These are phyloP conservation scores for Aureobasidium uvarum DNA, from an alignment of 2,329 filamentous ascomycete species.

Conservation along the genomic window DNA sequence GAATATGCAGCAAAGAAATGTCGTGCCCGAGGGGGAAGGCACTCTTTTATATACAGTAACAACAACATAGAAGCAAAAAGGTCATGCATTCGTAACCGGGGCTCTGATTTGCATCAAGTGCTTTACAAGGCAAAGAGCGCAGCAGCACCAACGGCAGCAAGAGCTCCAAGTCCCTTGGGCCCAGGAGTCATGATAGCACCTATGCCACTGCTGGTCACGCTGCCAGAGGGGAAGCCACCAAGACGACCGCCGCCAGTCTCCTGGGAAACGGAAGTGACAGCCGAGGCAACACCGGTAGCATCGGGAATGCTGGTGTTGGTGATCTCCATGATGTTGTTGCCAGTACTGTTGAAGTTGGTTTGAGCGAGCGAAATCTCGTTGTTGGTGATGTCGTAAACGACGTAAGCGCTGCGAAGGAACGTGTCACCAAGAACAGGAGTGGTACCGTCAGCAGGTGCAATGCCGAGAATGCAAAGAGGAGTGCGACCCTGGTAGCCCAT, in stretches of 20 bases:
- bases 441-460: conserved; percentile 51
- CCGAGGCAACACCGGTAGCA: conserved; percentile 52
- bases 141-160: conserved; percentile 35
- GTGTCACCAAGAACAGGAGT: conserved; percentile 59
- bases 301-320: conserved; percentile 51
- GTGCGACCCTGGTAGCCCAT: conserved; percentile 45
- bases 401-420: conserved; percentile 61
- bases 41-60: conserved; percentile 2
- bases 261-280: conserved; percentile 50
- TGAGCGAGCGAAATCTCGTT: conserved; percentile 62
- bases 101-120: not conserved
- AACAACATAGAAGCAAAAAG: not conserved
- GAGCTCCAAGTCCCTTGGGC: conserved; percentile 32
- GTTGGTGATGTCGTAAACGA: conserved; percentile 60
- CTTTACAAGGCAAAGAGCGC: conserved; percentile 33
- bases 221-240: conserved; percentile 27
- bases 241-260: conserved; percentile 48
- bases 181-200: conserved; percentile 33
- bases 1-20: not conserved
- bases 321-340: conserved; percentile 55
- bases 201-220: conserved; percentile 17
- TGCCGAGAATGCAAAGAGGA: conserved; percentile 50
- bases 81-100: conserved; percentile 11
- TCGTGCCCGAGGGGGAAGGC: not conserved
- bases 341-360: conserved; percentile 59